Evolutionary conservation across 2,329 filamentous ascomycete species (phyloP), one percentile per base, ranked within the genome.

Genomic region (Beauveria sp.): DNA sequence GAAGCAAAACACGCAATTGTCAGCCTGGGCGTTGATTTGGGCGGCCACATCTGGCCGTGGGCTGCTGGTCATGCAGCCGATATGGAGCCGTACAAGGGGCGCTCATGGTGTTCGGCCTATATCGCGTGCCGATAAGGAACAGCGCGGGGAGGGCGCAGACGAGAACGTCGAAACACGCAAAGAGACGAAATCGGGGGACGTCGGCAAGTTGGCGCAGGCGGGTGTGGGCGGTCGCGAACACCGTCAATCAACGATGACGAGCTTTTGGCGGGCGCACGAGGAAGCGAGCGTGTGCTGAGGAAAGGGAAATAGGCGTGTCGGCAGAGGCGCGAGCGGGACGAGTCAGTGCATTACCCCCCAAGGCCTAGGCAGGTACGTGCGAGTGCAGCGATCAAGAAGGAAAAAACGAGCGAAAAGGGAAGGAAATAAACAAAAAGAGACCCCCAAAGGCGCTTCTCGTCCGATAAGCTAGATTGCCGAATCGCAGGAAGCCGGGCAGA

Each of bases 61-160:
- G 34, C 34, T 16, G 34, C 49, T 28, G 57, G 59, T 18, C 5
- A 28, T 20, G 51, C 40, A 46, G 61, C 48, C 40, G 48, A 42
- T 42, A 49, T 52, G 31, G 49, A 31, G 45, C 66, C 68, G 51
- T 65, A 69, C 68, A 63, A 64, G 67, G 64, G 51, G 64, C 60
- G 65, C 66, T 67, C 68, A 69, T 69, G 61, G 43, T 66, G 58
- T 40, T 38, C 59, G 42, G 43, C 38, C 40, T 24, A n/a, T 55
- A 55, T 55, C 50, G 42, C 18, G 59, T 49, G 43, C 22, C 43
- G 51, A n/a, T n/a, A 20, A n/a, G 34, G 26, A 24, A 45, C 48
- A 22, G 48, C 26, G 57, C 40, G 34, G 59, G 43, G 42, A 55
- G 16, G 43, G 20, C 34, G 42, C 16, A 8, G 31, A 45, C 14